phyloP scores from a whole-genome alignment of 1,284 basidiomycete species.

The Somion occarium region DNA sequence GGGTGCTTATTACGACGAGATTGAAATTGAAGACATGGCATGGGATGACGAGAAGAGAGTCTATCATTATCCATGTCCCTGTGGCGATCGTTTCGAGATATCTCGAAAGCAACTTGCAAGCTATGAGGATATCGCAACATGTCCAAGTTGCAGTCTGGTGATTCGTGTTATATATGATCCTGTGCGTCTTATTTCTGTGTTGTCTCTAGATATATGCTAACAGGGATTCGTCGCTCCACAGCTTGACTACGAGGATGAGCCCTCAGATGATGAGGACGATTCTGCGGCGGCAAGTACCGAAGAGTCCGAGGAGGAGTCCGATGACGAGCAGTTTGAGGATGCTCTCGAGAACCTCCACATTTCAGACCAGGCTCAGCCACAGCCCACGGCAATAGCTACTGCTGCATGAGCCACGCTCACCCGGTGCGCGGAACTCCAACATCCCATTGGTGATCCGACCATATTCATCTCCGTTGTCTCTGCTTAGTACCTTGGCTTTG shows the following conservation, averaged over 20 bases:
- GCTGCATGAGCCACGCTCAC: constrained; percentile 18
- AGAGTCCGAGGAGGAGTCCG: constrained; percentile 32
- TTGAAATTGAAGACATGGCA: constrained; percentile 94
- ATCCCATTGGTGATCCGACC: not conserved
- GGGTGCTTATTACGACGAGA: constrained; percentile 86
- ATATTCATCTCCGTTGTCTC: not conserved
- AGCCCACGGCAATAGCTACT: constrained; percentile 21
- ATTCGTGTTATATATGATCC: constrained; percentile 95
- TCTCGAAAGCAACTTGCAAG: constrained; percentile 81
- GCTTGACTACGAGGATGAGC: constrained; percentile 71
- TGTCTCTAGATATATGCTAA: not conserved
- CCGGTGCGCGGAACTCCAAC: not conserved
- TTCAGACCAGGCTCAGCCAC: constrained; percentile 22
- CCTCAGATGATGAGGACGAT: constrained; percentile 45
- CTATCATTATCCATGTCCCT: constrained; percentile 97
- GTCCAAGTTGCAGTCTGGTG: constrained; percentile 93
- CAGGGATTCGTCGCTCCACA: no score
- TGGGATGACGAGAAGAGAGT: constrained; percentile 84
- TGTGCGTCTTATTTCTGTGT: constrained; percentile 45
- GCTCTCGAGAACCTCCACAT: constrained; percentile 61
- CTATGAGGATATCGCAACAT: constrained; percentile 95
- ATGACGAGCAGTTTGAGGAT: constrained; percentile 51
- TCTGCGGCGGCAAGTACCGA: constrained; percentile 28
- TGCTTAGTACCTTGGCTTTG: not conserved
- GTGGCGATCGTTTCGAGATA: constrained; percentile 98